Percentiles rank a stretch among this genome's conserved stretches.
Conservation (phyloP, 2,329 filamentous ascomycete species). For the Aspergillus niger region DNA sequence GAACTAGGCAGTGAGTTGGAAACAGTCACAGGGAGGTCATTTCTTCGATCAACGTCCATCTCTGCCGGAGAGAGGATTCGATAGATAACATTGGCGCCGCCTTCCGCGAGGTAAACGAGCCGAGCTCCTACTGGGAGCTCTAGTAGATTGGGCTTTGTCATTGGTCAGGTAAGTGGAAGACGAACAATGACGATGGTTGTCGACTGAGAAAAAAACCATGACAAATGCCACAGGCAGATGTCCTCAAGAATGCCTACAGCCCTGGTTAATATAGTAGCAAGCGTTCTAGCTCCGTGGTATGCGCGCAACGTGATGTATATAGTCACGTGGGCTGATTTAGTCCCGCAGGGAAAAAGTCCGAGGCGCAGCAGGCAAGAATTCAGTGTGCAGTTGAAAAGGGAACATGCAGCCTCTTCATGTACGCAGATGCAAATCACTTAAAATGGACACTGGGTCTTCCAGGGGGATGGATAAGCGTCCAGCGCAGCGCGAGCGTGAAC, state of each 20-base stretch:
- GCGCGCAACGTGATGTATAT: slow-evolving; percentile 5
- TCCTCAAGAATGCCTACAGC: slow-evolving; percentile 8
- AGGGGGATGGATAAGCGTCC: slow-evolving; percentile 13
- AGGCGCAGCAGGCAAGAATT: slow-evolving; percentile 12
- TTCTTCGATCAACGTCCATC: slow-evolving; percentile 29
- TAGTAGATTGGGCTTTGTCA: slow-evolving; percentile 35
- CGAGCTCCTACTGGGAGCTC: slow-evolving; percentile 40
- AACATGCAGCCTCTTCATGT: slow-evolving; percentile 10
- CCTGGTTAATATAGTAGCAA: slow-evolving; percentile 10
- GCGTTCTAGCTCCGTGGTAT: slow-evolving; percentile 3
- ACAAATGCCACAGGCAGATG: slow-evolving; percentile 14
- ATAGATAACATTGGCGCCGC: slow-evolving; percentile 77
- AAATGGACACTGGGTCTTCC: slow-evolving; percentile 16
- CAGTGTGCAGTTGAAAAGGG: slow-evolving; percentile 11
- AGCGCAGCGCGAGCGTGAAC: slow-evolving; percentile 10
- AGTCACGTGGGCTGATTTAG: slow-evolving; percentile 3
- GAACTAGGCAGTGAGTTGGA: slow-evolving; percentile 19
- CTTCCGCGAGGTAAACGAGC: slow-evolving; percentile 61
- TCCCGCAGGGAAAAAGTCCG: slow-evolving; percentile 15
- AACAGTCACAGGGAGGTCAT: slow-evolving; percentile 17
- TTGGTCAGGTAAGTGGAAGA: slow-evolving; percentile 25
- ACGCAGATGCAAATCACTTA: slow-evolving; percentile 17
- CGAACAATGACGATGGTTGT: slow-evolving; percentile 11
- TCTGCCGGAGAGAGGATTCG: slow-evolving; percentile 50
- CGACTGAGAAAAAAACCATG: slow-evolving; percentile 21